Evolutionary conservation across 192 early-diverging fungal species (phyloP), one percentile per base, ranked within the genome.

Genomic region (Spizellomyces sp.): DNA sequence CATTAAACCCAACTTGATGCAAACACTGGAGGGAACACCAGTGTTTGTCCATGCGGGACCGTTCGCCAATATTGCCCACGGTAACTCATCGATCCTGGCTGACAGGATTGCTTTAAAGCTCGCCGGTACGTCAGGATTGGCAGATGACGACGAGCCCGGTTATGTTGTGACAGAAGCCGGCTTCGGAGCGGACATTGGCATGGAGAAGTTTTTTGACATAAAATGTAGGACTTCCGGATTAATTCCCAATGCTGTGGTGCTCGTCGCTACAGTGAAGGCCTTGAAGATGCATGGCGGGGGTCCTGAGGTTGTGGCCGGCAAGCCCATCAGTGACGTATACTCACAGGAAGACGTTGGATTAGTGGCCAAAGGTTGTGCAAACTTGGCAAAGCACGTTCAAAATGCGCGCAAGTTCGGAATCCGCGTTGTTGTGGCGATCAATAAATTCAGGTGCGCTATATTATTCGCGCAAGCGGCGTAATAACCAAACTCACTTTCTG

Each of bases 31-130:
- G 65, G 97, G 97, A 27, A 98, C 96, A 8, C 97, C 97, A 4
- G 94, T 98, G 41, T 91, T 99, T 83, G 96, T 99, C 6, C 97
- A 99, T 69, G 97, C 97, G 15, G 97, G 97, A 9, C 97, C 97
- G 4, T 99, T 99, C 75, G 97, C 97, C 79, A 99, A 99, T 83
- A 99, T 99, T 84, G 97, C 97, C 0, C 95, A 96, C 70, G 97
- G 97, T 48, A 99, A 99, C 81, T 93, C 90, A 43, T 96, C 95
- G 4, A 91, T 99, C 46, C 80, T 99, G 41, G 94, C 97, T n/a
- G 97, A 99, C 81, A 84, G 84, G 55, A 95, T 99, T 80, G 97
- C 96, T 10, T 87, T 99, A 64, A 95, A 96, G 76, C 83, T 98
- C 41, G 93, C 91, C 10, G 94, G 95, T 48, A 87, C 89, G 14